phyloP scores from a whole-genome alignment of 2,329 filamentous ascomycete genomes.

The Colletotrichum tropicale region DNA sequence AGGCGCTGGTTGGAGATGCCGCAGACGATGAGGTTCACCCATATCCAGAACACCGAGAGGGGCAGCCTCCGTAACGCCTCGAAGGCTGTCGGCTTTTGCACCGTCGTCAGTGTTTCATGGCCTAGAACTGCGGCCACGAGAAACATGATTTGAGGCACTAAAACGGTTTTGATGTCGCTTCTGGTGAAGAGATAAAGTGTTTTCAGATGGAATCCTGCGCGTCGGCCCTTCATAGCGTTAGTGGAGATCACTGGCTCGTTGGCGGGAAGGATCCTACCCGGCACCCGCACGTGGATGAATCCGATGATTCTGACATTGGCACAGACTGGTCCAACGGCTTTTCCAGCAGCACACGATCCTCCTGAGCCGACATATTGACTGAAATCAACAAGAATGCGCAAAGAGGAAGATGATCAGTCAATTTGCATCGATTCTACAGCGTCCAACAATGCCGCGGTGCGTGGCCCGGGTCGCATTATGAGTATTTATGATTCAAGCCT shows the following conservation, averaged over 20 bases:
- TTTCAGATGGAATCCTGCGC: constrained; percentile 17
- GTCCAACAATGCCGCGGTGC: rapidly evolving
- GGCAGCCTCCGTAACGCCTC: background rate
- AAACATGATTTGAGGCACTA: constrained; percentile 33
- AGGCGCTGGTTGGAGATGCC: constrained; percentile 32
- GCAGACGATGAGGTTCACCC: constrained; percentile 30
- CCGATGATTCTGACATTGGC: background rate
- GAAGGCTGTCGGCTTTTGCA: background rate
- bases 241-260: rapidly evolving
- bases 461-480: background rate
- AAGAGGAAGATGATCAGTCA: background rate
- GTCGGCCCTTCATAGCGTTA: background rate
- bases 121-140: constrained; percentile 15
- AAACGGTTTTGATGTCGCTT: constrained; percentile 36
- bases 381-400: background rate
- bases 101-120: background rate
- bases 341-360: background rate
- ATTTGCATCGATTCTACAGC: background rate
- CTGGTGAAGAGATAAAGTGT: constrained; percentile 33
- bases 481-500: background rate
- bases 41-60: constrained; percentile 24
- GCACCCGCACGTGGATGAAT: background rate
- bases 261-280: background rate
- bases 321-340: background rate
- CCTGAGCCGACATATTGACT: background rate